Base-by-base conservation (phyloP, 2,329 filamentous ascomycete species). In the Neobulgaria alba region DNA sequence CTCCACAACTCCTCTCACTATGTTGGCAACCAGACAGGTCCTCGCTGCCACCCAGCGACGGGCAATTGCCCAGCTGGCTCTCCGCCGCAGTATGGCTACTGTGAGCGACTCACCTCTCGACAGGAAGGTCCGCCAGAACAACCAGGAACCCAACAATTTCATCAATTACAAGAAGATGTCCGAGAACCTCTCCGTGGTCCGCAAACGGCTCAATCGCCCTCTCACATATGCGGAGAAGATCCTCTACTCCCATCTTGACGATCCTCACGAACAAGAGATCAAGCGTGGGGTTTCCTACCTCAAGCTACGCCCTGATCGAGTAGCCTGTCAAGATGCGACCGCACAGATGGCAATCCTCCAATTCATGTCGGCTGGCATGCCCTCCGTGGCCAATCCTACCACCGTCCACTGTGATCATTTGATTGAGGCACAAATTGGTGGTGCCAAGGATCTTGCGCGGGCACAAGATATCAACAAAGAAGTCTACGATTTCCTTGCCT, bases 101-200 rank as follows among this genome's bases (percentile, higher is more conserved):
- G 83, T 88, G 61, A 75, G 79, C 59, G 86, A 95, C 68, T 80
- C 79, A 62, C 79, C 87, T 57, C 81, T 98, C 56, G 85, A 89
- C 71, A 81, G 81, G 72, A 95, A 95, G 83, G 92, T 98, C 66
- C 84, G 83, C 67, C 95, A 96, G 77, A 94, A 90, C 75, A 95
- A 87, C 71, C 87, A 81, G 75, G 92, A 98, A 71, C 84, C 88
- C 67, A 79, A 77, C 67, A 92, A 93, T 77, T 95, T 87, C 75
- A 95, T 96, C 76, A 95, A 95, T 77, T 98, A 98, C 67, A 88
- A 86, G 78, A 95, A 95, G 78, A 95, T 96, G 88, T 88, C 85
- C 58, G 89, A 96, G 73, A 96, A 95, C 77, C 78, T 98, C 47
- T 73, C 79, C 59, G 79, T 98, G 65, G 92, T 98, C 56, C 85